A percentile compares a stretch with the other conserved stretches of the same genome.
Conservation (phyloP, 2,329 filamentous ascomycete genomes). For the Colletotrichum lentis region DNA sequence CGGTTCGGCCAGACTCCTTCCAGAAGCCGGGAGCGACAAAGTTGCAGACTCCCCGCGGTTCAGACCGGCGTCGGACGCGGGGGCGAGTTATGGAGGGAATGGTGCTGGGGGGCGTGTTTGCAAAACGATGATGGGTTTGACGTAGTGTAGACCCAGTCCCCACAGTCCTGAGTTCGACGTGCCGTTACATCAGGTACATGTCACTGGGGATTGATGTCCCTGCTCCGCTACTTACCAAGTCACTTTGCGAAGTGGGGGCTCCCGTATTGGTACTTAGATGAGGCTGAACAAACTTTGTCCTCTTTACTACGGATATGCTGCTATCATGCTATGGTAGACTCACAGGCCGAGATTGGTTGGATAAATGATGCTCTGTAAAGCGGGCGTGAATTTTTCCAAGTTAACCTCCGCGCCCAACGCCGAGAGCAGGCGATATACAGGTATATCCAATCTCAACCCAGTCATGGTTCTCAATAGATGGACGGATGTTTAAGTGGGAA, state of each 20-base stretch:
- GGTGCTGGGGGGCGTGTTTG: no score
- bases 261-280: no score
- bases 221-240: no score
- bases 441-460: neutral
- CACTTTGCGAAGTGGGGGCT: no score
- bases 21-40: neutral
- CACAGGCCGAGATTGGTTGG: neutral
- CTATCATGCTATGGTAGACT: no score
- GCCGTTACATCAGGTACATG: no score
- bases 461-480: neutral
- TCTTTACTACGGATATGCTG: no score
- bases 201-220: no score
- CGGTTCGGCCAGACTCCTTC: neutral
- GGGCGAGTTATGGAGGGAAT: neutral
- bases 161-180: no score
- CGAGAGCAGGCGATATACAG: neutral
- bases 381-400: neutral
- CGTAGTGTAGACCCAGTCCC: no score
- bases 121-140: no score
- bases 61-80: neutral
- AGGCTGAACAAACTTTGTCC: neutral
- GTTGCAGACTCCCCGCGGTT: neutral
- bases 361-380: no score
- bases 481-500: neutral
- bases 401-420: neutral